phyloP scores from a whole-genome alignment of 768 basidiomycete genomes.

The Fistulinella prunicolor region DNA sequence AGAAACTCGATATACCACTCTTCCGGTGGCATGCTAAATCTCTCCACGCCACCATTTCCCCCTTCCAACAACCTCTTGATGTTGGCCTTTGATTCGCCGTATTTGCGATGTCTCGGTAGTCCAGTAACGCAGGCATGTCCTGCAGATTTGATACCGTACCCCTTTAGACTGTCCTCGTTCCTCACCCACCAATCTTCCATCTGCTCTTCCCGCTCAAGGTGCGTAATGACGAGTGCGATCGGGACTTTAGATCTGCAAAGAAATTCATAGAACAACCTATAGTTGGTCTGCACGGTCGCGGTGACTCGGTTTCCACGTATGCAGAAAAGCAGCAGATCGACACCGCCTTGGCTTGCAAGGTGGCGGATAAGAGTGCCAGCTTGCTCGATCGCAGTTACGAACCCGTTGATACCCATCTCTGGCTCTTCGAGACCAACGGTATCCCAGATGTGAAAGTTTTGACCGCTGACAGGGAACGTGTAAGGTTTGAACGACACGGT shows the following conservation, averaged over 20 bases:
- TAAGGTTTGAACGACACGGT: constrained; percentile 36
- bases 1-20: constrained; percentile 26
- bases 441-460: constrained; percentile 30
- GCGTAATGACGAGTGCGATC: too few relatives aligned
- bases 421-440: constrained; percentile 36
- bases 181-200: constrained; percentile 38
- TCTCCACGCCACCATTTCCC: constrained; percentile 12
- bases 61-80: constrained; percentile 16
- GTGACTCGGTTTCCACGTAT: constrained; percentile 41
- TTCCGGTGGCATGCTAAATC: constrained; percentile 27
- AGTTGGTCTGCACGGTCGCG: constrained; percentile 37
- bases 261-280: constrained; percentile 40
- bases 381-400: constrained; percentile 30
- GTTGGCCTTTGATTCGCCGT: constrained; percentile 19
- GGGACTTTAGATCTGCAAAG: constrained; percentile 37
- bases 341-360: constrained; percentile 31
- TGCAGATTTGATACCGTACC: constrained; percentile 25
- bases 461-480: constrained; percentile 16
- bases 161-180: constrained; percentile 22
- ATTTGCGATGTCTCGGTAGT: constrained; percentile 28
- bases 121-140: constrained; percentile 38
- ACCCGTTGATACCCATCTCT: constrained; percentile 23
- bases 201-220: constrained; percentile 35
- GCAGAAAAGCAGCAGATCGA: constrained; percentile 43
- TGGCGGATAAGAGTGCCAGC: constrained; percentile 33